These are phyloP conservation scores for Sphagnurus paluster DNA, from an alignment of 1,284 basidiomycete species.

Conservation along the genomic window DNA sequence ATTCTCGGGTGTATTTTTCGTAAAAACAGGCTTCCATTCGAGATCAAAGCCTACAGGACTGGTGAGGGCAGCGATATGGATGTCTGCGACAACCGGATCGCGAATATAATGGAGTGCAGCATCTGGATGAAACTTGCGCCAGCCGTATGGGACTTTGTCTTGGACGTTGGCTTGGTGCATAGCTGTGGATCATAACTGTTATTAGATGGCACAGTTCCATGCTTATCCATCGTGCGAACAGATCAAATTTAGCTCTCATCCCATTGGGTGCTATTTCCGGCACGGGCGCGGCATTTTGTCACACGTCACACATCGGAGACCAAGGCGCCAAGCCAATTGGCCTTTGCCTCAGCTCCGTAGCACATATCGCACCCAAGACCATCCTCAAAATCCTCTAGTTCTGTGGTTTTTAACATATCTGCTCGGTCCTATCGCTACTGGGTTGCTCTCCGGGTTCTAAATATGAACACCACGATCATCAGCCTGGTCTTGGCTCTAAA, in stretches of 20 bases:
- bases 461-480: not conserved
- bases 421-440: not conserved
- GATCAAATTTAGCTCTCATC: conserved; percentile 23
- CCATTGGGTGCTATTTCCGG: conserved; percentile 35
- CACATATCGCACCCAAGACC: conserved; percentile 1
- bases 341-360: not conserved
- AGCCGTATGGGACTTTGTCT: conserved; percentile 28
- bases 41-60: conserved; percentile 67
- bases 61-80: conserved; percentile 24
- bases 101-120: conserved; percentile 33
- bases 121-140: conserved; percentile 29
- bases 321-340: conserved; percentile 20
- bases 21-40: conserved; percentile 68
- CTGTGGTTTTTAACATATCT: not conserved
- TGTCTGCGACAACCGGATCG: conserved; percentile 30
- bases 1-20: conserved; percentile 53
- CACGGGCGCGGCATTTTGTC: conserved; percentile 21
- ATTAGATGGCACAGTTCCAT: too few relatives aligned
- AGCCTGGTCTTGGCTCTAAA: conserved; percentile 21
- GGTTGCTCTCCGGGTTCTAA: too few relatives aligned
- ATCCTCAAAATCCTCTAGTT: not conserved
- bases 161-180: not conserved
- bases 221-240: not conserved
- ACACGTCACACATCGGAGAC: conserved; percentile 13
- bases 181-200: too few relatives aligned